Conservation (phyloP, 768 basidiomycete genomes). For the Amanita brunnescens region DNA sequence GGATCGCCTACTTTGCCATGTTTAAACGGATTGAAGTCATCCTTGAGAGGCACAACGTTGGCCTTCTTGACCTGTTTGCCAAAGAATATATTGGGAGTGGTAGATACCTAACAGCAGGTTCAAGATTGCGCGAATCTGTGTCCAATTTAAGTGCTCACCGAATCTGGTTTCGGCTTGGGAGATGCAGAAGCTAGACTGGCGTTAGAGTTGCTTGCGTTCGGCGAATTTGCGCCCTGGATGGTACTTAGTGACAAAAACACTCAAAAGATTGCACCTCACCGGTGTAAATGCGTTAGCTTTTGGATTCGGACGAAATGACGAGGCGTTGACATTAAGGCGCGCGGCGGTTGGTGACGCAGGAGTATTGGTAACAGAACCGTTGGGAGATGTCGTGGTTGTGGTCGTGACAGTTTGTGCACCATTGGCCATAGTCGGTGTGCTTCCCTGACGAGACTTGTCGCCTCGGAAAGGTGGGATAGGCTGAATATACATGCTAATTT, state of each 20-base stretch:
- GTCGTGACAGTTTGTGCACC: conserved; percentile 10
- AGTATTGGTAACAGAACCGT: conserved; percentile 16
- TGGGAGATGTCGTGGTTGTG: conserved; percentile 18
- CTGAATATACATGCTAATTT: conserved; percentile 76
- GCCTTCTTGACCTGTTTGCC: conserved; percentile 74
- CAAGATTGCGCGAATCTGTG: conserved; percentile 5
- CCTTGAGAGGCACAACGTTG: conserved; percentile 75
- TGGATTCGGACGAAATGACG: conserved; percentile 84
- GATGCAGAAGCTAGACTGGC: conserved; percentile 36
- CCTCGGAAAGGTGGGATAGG: conserved; percentile 89
- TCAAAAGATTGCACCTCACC: conserved; percentile 29
- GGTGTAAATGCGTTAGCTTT: conserved; percentile 73
- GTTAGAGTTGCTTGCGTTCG: conserved; percentile 30
- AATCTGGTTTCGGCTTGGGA: conserved; percentile 56
- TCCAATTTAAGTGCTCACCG: conserved; percentile 23
- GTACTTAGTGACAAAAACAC: conserved; percentile 13
- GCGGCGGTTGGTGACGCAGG: conserved; percentile 46
- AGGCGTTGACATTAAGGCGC: conserved; percentile 81
- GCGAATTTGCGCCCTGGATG: conserved; percentile 37
- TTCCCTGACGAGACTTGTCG: conserved; percentile 27
- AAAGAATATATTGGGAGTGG: conserved; percentile 83
- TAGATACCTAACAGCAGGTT: conserved; percentile 24
- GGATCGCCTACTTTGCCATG: conserved; percentile 75
- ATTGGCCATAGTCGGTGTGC: conserved; percentile 15
- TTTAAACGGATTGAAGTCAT: conserved; percentile 97